Conservation (phyloP, 306 rosid species). For the Lupinus albus region DNA sequence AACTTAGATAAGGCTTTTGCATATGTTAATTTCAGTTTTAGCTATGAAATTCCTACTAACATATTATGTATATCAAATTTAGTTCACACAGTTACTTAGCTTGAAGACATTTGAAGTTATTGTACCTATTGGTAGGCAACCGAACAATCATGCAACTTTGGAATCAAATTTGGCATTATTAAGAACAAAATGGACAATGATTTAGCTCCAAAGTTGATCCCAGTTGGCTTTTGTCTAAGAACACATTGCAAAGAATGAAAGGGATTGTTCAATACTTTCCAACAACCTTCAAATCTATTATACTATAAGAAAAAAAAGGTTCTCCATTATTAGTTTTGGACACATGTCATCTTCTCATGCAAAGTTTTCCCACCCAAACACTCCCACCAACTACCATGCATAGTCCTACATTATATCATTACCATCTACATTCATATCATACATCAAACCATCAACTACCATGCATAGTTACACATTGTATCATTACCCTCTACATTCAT, state of each 20-base stretch:
- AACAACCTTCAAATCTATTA: too few relatives aligned
- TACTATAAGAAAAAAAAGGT: too few relatives aligned
- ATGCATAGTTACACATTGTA: too few relatives aligned
- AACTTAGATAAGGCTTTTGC: background rate
- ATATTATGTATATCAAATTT: background rate
- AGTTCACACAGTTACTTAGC: background rate
- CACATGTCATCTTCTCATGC: too few relatives aligned
- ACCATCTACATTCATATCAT: too few relatives aligned
- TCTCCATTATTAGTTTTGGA: too few relatives aligned
- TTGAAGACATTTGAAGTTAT: constrained; percentile 19
- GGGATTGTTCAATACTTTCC: constrained; percentile 43
- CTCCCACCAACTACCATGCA: too few relatives aligned
- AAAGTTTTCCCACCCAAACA: too few relatives aligned
- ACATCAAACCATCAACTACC: too few relatives aligned
- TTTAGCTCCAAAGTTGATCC: constrained; percentile 36
- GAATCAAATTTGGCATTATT: constrained; percentile 41
- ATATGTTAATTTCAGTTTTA: constrained; percentile 13
- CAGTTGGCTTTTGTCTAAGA: constrained; percentile 31
- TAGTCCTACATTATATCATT: too few relatives aligned
- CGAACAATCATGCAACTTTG: constrained; percentile 45
- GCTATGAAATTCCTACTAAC: background rate
- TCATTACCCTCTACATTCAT: too few relatives aligned
- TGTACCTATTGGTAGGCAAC: constrained; percentile 43
- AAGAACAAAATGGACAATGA: constrained; percentile 18
- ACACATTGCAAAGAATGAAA: constrained; percentile 33